Conservation (phyloP, 2,329 filamentous ascomycete species). For the Aspergillus bombycis region DNA sequence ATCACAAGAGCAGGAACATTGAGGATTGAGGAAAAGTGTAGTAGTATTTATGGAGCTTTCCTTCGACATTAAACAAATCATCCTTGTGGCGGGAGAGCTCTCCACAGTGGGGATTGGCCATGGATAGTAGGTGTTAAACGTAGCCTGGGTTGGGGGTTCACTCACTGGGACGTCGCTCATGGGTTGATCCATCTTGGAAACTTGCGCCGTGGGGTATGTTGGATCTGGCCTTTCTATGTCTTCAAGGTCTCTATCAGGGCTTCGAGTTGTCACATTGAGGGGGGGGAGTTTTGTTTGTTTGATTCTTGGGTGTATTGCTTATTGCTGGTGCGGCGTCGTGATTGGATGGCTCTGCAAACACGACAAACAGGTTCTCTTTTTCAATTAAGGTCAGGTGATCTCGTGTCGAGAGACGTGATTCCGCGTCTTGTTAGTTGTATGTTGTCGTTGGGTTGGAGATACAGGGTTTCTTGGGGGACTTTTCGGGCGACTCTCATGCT, state of each 20-base stretch:
- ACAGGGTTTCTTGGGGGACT: too few relatives aligned
- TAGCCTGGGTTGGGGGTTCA: not conserved
- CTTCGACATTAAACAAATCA: not conserved
- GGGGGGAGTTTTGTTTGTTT: not conserved
- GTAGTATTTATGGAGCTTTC: not conserved
- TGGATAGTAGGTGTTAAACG: constrained; percentile 7
- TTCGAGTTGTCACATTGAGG: not conserved
- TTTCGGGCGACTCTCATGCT: not conserved
- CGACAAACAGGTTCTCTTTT: constrained; percentile 22
- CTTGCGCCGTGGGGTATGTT: not conserved
- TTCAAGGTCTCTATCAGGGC: not conserved
- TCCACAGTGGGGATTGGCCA: constrained; percentile 10
- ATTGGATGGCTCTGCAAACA: constrained; percentile 5
- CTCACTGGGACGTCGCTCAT: not conserved
- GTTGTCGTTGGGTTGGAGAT: not conserved
- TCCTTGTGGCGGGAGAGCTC: not conserved
- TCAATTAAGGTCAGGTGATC: constrained; percentile 31
- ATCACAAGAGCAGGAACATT: not conserved
- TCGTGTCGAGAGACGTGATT: constrained; percentile 30
- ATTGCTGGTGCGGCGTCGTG: not conserved
- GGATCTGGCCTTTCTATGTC: not conserved
- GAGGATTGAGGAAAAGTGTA: not conserved
- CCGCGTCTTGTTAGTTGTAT: not conserved
- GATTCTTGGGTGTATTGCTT: not conserved
- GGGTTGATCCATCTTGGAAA: not conserved